phyloP scores from a whole-genome alignment of 2,329 filamentous ascomycete species.

The Aspergillus brasiliensis region DNA sequence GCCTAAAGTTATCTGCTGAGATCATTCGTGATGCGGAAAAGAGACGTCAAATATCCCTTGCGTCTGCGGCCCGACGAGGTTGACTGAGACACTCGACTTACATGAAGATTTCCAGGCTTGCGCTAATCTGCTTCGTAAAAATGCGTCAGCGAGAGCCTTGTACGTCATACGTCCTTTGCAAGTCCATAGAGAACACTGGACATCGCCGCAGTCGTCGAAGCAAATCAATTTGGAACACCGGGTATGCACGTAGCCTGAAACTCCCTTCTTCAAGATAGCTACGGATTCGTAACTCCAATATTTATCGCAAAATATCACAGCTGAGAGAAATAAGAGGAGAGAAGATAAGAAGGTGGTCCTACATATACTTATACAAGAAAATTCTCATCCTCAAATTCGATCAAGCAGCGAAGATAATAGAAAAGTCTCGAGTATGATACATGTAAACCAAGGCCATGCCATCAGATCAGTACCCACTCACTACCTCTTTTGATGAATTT shows the following conservation, averaged over 20 bases:
- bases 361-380: too few species aligned
- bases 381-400: too few species aligned
- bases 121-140: background rate
- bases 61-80: constrained; percentile 16
- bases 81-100: background rate
- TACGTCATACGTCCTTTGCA: background rate
- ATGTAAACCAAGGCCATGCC: background rate
- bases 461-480: constrained; percentile 77
- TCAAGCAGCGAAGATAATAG: too few species aligned
- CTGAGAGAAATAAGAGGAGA: too few species aligned
- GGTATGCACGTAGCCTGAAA: too few species aligned
- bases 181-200: background rate
- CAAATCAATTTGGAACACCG: too few species aligned
- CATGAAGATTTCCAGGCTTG: background rate
- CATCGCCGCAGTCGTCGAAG: too few species aligned
- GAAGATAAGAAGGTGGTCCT: too few species aligned
- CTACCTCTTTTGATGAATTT: constrained; percentile 96
- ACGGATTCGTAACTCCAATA: too few species aligned
- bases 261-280: too few species aligned
- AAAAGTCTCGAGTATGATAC: background rate
- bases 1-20: constrained; percentile 73
- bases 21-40: constrained; percentile 79
- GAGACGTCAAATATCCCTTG: constrained; percentile 58
- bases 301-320: too few species aligned
- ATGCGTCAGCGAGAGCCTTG: background rate